Percentiles rank a stretch among this genome's conserved stretches.
phyloP scores from a whole-genome alignment of 75 land plant species.

The Sequoia sempervirens region DNA sequence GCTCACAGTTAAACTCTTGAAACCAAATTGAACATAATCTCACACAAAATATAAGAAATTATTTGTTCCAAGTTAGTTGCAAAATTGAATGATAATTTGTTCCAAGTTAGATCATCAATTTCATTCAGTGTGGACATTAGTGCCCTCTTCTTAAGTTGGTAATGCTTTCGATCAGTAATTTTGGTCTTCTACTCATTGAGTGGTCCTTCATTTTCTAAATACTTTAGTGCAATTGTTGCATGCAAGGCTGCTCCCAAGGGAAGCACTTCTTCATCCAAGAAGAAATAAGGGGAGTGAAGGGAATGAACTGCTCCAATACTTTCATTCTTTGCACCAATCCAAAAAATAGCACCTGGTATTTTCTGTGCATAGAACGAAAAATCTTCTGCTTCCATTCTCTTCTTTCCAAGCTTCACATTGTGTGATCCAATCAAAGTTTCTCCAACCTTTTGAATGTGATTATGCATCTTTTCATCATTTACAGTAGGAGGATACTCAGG shows the following conservation, averaged over 20 bases:
- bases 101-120: background rate
- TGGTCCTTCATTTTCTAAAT: slow-evolving; percentile 24
- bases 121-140: background rate
- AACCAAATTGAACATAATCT: background rate
- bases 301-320: slow-evolving; percentile 16
- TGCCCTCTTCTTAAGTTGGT: background rate
- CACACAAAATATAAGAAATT: background rate
- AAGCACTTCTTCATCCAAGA: slow-evolving; percentile 62
- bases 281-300: slow-evolving; percentile 65
- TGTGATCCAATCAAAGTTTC: slow-evolving; percentile 40
- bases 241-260: slow-evolving; percentile 74
- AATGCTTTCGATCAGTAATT: background rate
- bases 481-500: slow-evolving; percentile 55
- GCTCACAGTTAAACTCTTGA: background rate
- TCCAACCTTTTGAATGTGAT: slow-evolving; percentile 55
- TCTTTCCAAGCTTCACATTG: slow-evolving; percentile 29
- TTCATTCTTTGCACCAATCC: slow-evolving; percentile 52
- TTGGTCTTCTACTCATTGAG: background rate
- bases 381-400: slow-evolving; percentile 73
- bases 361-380: slow-evolving; percentile 68
- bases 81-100: too few species aligned
- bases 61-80: too few species aligned
- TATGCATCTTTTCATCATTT: slow-evolving; percentile 55
- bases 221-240: slow-evolving; percentile 71
- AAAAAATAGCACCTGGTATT: slow-evolving; percentile 47